Evolutionary conservation across 805 yeast genomes (phyloP).

Genomic region (Wickerhamomyces strasburgensis): DNA sequence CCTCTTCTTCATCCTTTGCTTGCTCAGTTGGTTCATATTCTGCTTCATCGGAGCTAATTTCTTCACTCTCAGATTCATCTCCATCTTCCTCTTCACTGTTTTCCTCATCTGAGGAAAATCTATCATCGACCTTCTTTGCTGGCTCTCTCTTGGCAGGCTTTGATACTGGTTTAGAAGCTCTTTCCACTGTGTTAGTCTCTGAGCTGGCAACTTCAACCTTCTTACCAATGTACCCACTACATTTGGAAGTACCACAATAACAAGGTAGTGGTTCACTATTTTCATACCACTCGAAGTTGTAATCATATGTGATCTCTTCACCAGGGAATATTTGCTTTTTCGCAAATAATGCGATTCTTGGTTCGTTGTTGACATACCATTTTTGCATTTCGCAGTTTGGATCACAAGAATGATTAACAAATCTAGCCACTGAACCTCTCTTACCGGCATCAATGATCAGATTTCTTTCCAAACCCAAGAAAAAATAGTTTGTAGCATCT

Average conservation of each 20-base stretch:
- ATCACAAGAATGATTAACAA: constrained; percentile 45
- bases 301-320: constrained; percentile 44
- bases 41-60: too few species aligned
- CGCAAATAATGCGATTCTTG: constrained; percentile 44
- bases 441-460: constrained; percentile 40
- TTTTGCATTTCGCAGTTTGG: constrained; percentile 46
- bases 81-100: neutral
- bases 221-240: constrained; percentile 38
- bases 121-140: neutral
- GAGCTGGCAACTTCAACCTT: constrained; percentile 1
- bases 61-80: neutral
- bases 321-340: constrained; percentile 33
- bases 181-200: neutral
- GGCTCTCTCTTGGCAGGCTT: too few species aligned
- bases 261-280: constrained; percentile 41
- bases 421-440: constrained; percentile 44
- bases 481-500: constrained; percentile 32
- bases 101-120: neutral
- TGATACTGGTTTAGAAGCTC: neutral
- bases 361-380: constrained; percentile 42
- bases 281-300: constrained; percentile 41
- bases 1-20: neutral
- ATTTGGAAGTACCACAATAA: constrained; percentile 36
- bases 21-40: too few species aligned
- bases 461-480: constrained; percentile 38